phyloP scores from a whole-genome alignment of 192 early-diverging fungal genomes.

The Coemansia umbellata region DNA sequence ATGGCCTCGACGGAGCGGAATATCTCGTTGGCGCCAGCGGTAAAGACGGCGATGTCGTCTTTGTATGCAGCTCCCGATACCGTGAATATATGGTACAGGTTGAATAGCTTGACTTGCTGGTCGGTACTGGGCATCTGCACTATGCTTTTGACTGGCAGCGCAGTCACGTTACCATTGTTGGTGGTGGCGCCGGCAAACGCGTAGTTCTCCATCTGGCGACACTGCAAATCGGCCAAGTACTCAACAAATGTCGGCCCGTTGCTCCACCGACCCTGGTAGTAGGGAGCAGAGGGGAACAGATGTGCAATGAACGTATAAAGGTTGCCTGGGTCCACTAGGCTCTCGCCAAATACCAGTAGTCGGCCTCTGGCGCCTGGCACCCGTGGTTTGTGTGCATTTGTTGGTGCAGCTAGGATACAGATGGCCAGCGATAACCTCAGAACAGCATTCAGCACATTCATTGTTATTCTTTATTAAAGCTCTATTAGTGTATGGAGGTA shows the following conservation, averaged over 20 bases:
- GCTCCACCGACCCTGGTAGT: conserved; percentile 51
- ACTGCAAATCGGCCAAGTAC: conserved; percentile 44
- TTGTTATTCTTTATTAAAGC: no score
- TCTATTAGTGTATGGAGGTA: no score
- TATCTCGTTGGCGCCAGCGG: conserved; percentile 46
- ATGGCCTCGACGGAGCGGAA: conserved; percentile 48
- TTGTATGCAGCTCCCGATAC: conserved; percentile 37
- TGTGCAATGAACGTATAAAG: conserved; percentile 47
- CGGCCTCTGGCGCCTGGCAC: conserved; percentile 45
- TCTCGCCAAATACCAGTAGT: conserved; percentile 48
- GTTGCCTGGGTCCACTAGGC: conserved; percentile 45
- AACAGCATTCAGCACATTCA: no score
- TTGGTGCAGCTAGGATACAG: not conserved
- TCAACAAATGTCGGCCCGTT: conserved; percentile 51
- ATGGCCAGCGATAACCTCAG: no score
- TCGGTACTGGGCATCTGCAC: conserved; percentile 49
- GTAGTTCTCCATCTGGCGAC: conserved; percentile 47
- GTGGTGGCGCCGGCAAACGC: conserved; percentile 48
- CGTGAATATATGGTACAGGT: conserved; percentile 40
- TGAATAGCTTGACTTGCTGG: conserved; percentile 48
- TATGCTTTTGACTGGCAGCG: conserved; percentile 40
- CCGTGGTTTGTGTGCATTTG: conserved; percentile 30
- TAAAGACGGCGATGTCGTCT: conserved; percentile 45
- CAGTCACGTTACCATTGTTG: conserved; percentile 45
- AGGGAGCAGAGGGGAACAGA: conserved; percentile 42